Conservation (phyloP, 1,284 basidiomycete genomes). For the Singerocomus inundabilis region DNA sequence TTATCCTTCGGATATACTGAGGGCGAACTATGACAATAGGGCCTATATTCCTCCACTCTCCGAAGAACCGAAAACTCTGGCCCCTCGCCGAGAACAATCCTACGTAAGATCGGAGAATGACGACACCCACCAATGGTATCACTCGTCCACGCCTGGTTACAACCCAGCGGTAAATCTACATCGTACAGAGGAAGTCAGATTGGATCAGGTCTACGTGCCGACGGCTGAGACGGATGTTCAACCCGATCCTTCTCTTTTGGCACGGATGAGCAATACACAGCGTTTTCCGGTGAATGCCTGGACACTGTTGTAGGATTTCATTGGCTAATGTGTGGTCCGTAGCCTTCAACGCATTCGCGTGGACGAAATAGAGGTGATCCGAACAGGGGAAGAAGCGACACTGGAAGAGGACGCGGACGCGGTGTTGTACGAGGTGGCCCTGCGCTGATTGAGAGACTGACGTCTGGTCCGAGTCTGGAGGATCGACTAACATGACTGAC, state of each 20-base stretch:
- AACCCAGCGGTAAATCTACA: conserved; percentile 4
- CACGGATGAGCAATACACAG: conserved; percentile 26
- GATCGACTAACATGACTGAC: conserved; percentile 20
- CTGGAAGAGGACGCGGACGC: conserved; percentile 26
- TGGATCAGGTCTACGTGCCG: conserved; percentile 15
- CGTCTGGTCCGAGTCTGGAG: conserved; percentile 15
- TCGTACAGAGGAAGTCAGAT: conserved; percentile 4
- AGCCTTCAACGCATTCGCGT: conserved; percentile 18
- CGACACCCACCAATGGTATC: conserved; percentile 13
- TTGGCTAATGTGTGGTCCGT: conserved; percentile 3
- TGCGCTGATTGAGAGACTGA: conserved; percentile 22
- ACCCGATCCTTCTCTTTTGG: conserved; percentile 24
- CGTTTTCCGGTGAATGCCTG: conserved; percentile 19
- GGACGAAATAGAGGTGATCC: conserved; percentile 24
- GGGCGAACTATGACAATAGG: conserved; percentile 12
- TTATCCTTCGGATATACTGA: conserved; percentile 11
- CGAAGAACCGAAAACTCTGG: neutral
- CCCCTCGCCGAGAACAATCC: conserved; percentile 11
- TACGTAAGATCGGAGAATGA: conserved; percentile 17
- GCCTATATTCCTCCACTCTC: neutral
- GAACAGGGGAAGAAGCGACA: conserved; percentile 21
- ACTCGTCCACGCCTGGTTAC: conserved; percentile 2
- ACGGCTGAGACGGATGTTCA: conserved; percentile 5
- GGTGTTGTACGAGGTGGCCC: conserved; percentile 16
- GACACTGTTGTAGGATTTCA: neutral